Evolutionary conservation across 768 basidiomycete species (phyloP).

Genomic region (Lentinula guzmanii): DNA sequence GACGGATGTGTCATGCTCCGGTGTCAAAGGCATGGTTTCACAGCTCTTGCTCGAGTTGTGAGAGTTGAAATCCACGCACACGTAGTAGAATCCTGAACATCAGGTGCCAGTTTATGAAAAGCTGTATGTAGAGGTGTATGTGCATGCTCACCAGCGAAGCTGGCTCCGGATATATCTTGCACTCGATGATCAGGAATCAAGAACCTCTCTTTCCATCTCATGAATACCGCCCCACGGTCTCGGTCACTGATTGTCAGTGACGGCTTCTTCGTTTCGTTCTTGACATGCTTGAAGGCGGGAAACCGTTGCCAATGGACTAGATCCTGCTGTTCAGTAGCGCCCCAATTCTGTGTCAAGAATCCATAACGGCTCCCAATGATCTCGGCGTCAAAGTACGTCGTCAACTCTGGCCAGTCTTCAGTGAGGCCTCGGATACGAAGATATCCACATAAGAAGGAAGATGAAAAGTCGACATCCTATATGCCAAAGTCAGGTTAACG

Average conservation of each 20-base stretch:
- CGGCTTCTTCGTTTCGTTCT: slow-evolving; percentile 72
- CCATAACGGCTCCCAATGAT: slow-evolving; percentile 90
- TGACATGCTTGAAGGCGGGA: slow-evolving; percentile 81
- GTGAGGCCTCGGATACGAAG: slow-evolving; percentile 90
- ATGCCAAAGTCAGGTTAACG: slow-evolving; percentile 3
- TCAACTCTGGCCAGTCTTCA: slow-evolving; percentile 91
- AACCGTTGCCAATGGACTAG: slow-evolving; percentile 94
- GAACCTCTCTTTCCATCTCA: slow-evolving; percentile 97
- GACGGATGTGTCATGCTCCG: slow-evolving; percentile 11
- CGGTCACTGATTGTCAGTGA: slow-evolving; percentile 72
- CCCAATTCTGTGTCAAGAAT: slow-evolving; percentile 87
- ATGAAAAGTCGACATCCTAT: slow-evolving; percentile 85
- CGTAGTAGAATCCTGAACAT: slow-evolving; percentile 81
- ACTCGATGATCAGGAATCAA: slow-evolving; percentile 93
- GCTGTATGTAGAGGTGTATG: slow-evolving; percentile 2
- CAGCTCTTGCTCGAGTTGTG: slow-evolving; percentile 31
- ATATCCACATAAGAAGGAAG: slow-evolving; percentile 86
- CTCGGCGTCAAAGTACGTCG: slow-evolving; percentile 95
- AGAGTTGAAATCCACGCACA: slow-evolving; percentile 89
- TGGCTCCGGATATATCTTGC: slow-evolving; percentile 90
- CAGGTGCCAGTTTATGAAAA: not conserved
- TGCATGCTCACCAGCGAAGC: slow-evolving; percentile 74
- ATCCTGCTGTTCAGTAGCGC: slow-evolving; percentile 87
- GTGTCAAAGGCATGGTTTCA: slow-evolving; percentile 27
- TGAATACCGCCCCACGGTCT: slow-evolving; percentile 80